Evolutionary conservation across 768 basidiomycete genomes (phyloP), one percentile per base, ranked within the genome.

Genomic region (Tulasnella sp.): DNA sequence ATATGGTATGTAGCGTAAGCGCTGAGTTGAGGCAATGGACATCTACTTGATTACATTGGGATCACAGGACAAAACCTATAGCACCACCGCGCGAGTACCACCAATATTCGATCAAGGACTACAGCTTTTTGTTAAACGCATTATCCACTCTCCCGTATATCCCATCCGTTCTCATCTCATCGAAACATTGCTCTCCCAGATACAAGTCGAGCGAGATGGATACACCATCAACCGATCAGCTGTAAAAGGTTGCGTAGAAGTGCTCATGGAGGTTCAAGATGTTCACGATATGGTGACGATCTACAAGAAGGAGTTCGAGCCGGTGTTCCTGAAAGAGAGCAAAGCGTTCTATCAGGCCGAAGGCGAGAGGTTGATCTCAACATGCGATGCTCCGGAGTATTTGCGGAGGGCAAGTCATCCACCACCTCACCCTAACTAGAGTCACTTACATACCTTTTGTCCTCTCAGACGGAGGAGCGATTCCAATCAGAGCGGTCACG

Each of bases 181-280:
- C 61, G 73, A 78, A 9, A 88, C 90, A n/a, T 77, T 97, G 52
- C 77, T 98, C 49, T 79, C 79, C 29, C 87, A 93, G 71, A 83
- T 99, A 56, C 87, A 82, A 61, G 81, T 90, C 54, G 96, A 99
- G 66, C 85, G 96, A 15, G 86, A 93, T 63, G 92, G 92, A 24
- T 87, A 86, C 67, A 80, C 80, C 48, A 91, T 98, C 66, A 90
- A 89, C 66, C 85, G 87, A n/a, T 90, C 91, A 1, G 83, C 88
- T 2, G 82, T 97, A 53, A 87, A 89, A 66, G 87, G 85, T 64
- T 91, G 87, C 63, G 83, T 93, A 21, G 88, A 92, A 43, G 83
- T 97, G 46, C 78, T 96, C 48, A 72, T 87, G 41, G 78, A 83
- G 59, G 77, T 98, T 27, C 72, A 76, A 9, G 75, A 77, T 30